Evolutionary conservation across 2,329 filamentous ascomycete genomes (phyloP).

Genomic region (Paraphaeosphaeria minitans): DNA sequence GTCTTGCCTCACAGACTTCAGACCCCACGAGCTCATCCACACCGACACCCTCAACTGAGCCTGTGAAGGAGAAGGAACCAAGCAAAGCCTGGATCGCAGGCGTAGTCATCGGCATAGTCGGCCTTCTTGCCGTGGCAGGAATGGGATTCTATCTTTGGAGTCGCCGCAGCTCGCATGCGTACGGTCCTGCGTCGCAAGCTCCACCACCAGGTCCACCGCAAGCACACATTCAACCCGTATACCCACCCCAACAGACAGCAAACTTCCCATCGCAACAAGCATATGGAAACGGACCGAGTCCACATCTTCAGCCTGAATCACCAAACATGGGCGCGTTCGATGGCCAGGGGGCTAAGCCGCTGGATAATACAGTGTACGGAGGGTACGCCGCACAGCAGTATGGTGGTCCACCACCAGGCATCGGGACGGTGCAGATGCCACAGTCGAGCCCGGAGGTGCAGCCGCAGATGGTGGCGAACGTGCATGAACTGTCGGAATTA

Average conservation of each 20-base stretch:
- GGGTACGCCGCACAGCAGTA: not conserved
- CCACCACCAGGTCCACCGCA: slow-evolving; percentile 4
- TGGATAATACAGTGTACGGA: not conserved
- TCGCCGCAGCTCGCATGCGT: slow-evolving; percentile 10
- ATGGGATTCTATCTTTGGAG: slow-evolving; percentile 15
- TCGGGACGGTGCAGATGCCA: slow-evolving; percentile 2
- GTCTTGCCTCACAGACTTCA: slow-evolving; percentile 5
- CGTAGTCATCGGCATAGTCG: slow-evolving; percentile 13
- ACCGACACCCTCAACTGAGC: not conserved
- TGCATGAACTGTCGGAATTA: slow-evolving; percentile 6
- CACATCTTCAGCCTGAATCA: not conserved
- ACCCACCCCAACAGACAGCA: not conserved
- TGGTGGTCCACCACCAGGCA: not conserved
- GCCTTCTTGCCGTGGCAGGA: slow-evolving; percentile 15
- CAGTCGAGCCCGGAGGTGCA: not conserved
- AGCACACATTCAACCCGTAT: slow-evolving; percentile 4
- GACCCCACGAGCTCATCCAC: slow-evolving; percentile 1
- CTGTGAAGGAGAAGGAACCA: slow-evolving; percentile 2
- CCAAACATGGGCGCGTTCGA: slow-evolving; percentile 6
- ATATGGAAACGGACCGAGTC: not conserved
- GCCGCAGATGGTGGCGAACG: not conserved
- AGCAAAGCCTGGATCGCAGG: slow-evolving; percentile 20
- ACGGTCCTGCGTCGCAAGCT: slow-evolving; percentile 10
- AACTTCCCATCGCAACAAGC: slow-evolving; percentile 3
- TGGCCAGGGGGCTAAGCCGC: not conserved